These are phyloP conservation scores for Spergularia marina DNA, from an alignment of 148 eudicot species.

Conservation along the genomic window DNA sequence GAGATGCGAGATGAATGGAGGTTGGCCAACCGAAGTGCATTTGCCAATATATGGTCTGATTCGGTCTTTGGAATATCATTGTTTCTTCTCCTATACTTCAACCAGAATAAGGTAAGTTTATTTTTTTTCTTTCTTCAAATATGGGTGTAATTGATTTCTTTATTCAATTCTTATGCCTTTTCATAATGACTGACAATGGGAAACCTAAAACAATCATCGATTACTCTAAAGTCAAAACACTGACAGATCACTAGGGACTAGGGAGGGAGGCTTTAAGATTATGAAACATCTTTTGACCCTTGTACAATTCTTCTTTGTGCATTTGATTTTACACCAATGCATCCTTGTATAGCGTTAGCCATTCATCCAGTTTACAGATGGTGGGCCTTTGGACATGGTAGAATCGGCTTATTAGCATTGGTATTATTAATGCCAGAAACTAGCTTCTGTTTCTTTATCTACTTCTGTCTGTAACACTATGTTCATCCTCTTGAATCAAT, in stretches of 20 bases:
- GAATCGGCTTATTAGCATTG: no score
- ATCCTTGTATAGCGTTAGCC: no score
- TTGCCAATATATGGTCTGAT: constrained; percentile 96
- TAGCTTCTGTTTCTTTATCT: background rate
- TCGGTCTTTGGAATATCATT: constrained; percentile 74
- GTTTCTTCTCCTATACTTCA: constrained; percentile 77
- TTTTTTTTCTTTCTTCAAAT: no score
- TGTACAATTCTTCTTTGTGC: background rate
- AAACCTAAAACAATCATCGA: background rate
- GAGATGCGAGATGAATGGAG: constrained; percentile 86
- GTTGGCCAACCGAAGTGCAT: constrained; percentile 77
- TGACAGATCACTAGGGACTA: background rate
- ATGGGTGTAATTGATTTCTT: background rate
- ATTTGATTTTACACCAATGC: no score
- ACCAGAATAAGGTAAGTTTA: constrained; percentile 65
- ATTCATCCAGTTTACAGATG: no score
- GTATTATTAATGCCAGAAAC: background rate
- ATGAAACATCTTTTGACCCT: background rate
- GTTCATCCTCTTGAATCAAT: constrained; percentile 21
- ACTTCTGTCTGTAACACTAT: constrained; percentile 11
- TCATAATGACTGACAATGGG: background rate
- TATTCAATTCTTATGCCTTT: background rate
- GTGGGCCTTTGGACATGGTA: no score
- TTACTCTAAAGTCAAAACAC: background rate
- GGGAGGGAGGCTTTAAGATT: background rate